Evolutionary conservation across 805 yeast species (phyloP).

Genomic region (Pichia nanzhaoensis): DNA sequence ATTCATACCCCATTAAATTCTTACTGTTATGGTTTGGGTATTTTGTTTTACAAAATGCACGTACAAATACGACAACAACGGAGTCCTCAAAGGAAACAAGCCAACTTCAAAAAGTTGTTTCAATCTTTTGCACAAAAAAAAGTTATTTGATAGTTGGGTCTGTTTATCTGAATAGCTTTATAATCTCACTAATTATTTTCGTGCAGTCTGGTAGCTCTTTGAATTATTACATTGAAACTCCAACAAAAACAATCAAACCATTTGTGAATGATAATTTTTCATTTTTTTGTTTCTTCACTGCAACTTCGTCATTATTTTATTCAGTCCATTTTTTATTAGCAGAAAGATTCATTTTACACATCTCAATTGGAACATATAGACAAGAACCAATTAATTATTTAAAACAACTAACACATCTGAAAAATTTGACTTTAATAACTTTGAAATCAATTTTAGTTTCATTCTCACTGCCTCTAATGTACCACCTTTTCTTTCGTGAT

Average conservation of each 20-base stretch:
- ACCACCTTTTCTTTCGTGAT: constrained; percentile 35
- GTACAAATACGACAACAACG: constrained; percentile 24
- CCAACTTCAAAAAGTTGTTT: constrained; percentile 22
- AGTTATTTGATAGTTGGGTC: constrained; percentile 20
- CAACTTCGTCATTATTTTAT: constrained; percentile 39
- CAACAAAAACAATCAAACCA: constrained; percentile 36
- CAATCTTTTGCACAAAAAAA: constrained; percentile 21
- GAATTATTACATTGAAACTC: constrained; percentile 26
- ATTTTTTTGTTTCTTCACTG: constrained; percentile 42
- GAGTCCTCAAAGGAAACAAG: constrained; percentile 23
- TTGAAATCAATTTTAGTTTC: constrained; percentile 35
- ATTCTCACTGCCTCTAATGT: constrained; percentile 25
- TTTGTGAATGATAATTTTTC: constrained; percentile 39
- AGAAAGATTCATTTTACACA: constrained; percentile 48
- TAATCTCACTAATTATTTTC: constrained; percentile 17
- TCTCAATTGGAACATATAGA: constrained; percentile 38
- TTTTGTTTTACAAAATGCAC: constrained; percentile 23
- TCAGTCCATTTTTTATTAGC: constrained; percentile 43
- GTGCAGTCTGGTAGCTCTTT: constrained; percentile 20
- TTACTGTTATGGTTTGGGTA: constrained; percentile 25
- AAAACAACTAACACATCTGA: constrained; percentile 7
- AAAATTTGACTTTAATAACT: constrained; percentile 24
- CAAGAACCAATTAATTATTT: constrained; percentile 33
- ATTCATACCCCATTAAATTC: constrained; percentile 23
- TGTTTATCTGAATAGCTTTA: constrained; percentile 17